Evolutionary conservation across 371 early-diverging fungal genomes (phyloP).

Genomic region (Lichtheimia corymbifera): DNA sequence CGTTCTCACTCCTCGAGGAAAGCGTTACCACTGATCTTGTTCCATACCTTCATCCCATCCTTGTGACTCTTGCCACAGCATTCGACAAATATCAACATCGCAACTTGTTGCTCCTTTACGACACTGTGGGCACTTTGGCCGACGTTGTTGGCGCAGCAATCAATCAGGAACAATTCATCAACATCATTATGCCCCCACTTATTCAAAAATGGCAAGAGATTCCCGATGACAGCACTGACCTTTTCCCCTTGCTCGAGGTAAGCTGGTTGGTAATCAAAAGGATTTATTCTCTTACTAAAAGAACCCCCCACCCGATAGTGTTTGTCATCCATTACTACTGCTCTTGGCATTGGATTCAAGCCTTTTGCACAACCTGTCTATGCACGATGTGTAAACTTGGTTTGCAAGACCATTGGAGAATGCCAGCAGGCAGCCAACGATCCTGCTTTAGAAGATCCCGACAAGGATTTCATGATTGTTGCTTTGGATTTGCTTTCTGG

Average conservation of each 20-base stretch:
- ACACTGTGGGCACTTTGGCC: conserved; percentile 90
- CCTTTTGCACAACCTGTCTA: conserved; percentile 86
- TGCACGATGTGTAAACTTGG: conserved; percentile 82
- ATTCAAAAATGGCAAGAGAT: conserved; percentile 80
- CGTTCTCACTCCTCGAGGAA: conserved; percentile 89
- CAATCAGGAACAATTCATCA: conserved; percentile 71
- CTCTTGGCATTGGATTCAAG: conserved; percentile 82
- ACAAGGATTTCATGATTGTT: conserved; percentile 94
- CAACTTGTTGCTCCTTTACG: conserved; percentile 89
- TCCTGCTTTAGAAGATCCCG: conserved; percentile 71
- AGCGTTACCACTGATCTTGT: conserved; percentile 71
- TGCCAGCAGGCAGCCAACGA: conserved; percentile 62
- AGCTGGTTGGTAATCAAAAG: not conserved
- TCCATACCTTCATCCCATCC: conserved; percentile 83
- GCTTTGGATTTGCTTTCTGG: conserved; percentile 92
- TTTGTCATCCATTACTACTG: conserved; percentile 84
- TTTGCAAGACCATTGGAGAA: conserved; percentile 72
- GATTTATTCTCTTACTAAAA: not conserved
- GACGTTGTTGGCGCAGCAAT: conserved; percentile 83
- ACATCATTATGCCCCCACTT: conserved; percentile 83
- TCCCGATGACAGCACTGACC: conserved; percentile 77
- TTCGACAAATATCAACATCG: conserved; percentile 86
- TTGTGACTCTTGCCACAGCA: conserved; percentile 72
- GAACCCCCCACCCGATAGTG: conserved; percentile 52
- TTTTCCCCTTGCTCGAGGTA: conserved; percentile 91